These are phyloP conservation scores for Globisporangium cederbergense DNA, from an alignment of 352 stramenopile genomes.

Conservation along the genomic window DNA sequence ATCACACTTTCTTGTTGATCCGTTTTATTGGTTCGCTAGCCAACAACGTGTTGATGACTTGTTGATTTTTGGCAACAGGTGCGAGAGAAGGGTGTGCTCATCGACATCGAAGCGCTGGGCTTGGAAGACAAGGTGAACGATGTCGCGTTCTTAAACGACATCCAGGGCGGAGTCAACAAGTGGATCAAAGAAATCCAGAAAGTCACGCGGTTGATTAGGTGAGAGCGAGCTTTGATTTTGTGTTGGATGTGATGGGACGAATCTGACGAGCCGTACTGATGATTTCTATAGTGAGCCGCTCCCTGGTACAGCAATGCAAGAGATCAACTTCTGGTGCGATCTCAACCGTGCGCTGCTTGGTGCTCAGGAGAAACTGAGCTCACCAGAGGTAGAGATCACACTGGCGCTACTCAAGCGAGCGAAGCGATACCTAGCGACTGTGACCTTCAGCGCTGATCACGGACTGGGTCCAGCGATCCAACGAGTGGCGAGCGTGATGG, in stretches of 20 bases:
- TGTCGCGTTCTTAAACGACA: conserved; percentile 82
- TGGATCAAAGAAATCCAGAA: conserved; percentile 96
- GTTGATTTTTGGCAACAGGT: conserved; percentile 24
- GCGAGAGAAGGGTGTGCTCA: conserved; percentile 67
- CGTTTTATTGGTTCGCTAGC: too few relatives aligned
- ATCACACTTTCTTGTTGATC: not conserved
- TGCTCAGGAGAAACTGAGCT: conserved; percentile 85
- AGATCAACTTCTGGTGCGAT: conserved; percentile 95
- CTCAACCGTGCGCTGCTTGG: conserved; percentile 85
- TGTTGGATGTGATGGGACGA: not conserved
- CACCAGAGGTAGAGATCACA: conserved; percentile 89
- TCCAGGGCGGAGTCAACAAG: conserved; percentile 88
- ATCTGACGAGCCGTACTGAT: not conserved
- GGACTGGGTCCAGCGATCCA: conserved; percentile 84
- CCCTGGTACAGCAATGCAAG: conserved; percentile 86
- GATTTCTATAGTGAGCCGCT: conserved; percentile 53
- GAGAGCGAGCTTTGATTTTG: not conserved
- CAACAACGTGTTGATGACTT: not conserved
- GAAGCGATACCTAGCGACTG: conserved; percentile 88
- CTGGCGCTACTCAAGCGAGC: conserved; percentile 89
- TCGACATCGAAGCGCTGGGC: conserved; percentile 79
- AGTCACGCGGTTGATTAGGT: conserved; percentile 86
- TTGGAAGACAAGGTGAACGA: conserved; percentile 84
- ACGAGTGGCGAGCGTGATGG: conserved; percentile 87
- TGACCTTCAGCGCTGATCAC: conserved; percentile 90